Evolutionary conservation across 2,329 filamentous ascomycete genomes (phyloP), one percentile per base, ranked within the genome.

Genomic region (Monosporascus sp.): DNA sequence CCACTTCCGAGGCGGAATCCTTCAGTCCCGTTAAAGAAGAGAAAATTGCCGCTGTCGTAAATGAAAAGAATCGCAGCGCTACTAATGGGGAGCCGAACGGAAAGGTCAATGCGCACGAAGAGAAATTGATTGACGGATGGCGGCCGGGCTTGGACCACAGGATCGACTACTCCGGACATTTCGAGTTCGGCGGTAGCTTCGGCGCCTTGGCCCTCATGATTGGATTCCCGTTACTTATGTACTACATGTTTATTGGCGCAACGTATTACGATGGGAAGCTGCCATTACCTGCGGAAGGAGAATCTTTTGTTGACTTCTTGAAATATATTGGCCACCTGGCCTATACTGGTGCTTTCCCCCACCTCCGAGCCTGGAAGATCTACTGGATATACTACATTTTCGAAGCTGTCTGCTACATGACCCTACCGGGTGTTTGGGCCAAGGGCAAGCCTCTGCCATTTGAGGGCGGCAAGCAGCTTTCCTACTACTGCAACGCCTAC

Each of bases 191-290:
- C 59, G 94, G 94, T 54, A 86, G 90, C 3, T 69, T 81, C n/a
- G 93, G 94, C 52, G 87, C 92, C 43, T 73, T 82, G 17, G 77
- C 82, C 61, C 91, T 97, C 83, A 97, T 97, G 91, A 80, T 91
- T 58, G 84, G 88, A 46, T 99, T 97, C 73, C 94, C 94, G n/a
- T 58, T 86, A 38, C 81, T 99, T 64, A 97, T 97, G 93, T 97
- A 90, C 82, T 97, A 97, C 76, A 96, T 99, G 92, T 97, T 92
- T 92, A 86, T 96, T 71, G 94, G 94, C 49, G 89, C 93, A 36
- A 92, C 87, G 49, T 96, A 93, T 75, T 99, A 97, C 74, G 78
- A 91, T 68, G 93, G 93, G 62, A 85, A 88, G 59, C 78, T 95
- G 50, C 94, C 94, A 17, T 74, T 76, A 44, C 88, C 84, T 1